Base-by-base conservation (phyloP, 345 rosid genomes). In the Ceriops tagal region DNA sequence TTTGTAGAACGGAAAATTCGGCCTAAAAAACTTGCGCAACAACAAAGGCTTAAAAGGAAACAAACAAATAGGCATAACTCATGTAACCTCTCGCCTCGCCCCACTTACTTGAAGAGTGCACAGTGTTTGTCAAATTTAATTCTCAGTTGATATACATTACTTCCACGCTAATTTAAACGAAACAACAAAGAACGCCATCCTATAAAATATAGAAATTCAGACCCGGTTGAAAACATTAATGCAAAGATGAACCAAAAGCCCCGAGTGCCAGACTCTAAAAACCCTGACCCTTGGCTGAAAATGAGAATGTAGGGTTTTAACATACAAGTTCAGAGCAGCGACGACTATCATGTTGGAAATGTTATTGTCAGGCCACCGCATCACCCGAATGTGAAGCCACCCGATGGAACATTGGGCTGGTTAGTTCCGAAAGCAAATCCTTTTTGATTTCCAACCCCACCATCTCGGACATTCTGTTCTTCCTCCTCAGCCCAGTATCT, bases 251-350 rank as follows among this genome's bases (percentile, higher is more conserved):
- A 56, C 70, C 18, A 55, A 55, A 62, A 71, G 24, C 79, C 86
- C 86, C 68, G 71, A 47, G 49, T 64, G 83, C 79, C 81, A 70
- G 84, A 76, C 57, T 71, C 1, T 0, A 13, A 80, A 82, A 83
- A 77, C 76, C 72, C 83, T 73, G 83, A 76, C 80, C 75, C 68
- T 64, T 69, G 69, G 74, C 79, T 58, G 66, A 62, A 57, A 62
- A 57, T 58, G 66, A 62, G 51, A 62, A 57, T 37, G 53, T 39
- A 32, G 10, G 58, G 43, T 66, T 39, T n/a, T 39, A 58, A 64
- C 61, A 51, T 58, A 51, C 30, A 24, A 34, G 10, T 61, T 53
- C 75, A 66, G 55, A n/a, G 28, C 31, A 56, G 26, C 0, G 47
- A 30, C 4, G 55, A 16, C 71, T 26, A 2, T 43, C 4, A 3